Conservation (phyloP, 805 yeast species). For the Ogataea sp. region DNA sequence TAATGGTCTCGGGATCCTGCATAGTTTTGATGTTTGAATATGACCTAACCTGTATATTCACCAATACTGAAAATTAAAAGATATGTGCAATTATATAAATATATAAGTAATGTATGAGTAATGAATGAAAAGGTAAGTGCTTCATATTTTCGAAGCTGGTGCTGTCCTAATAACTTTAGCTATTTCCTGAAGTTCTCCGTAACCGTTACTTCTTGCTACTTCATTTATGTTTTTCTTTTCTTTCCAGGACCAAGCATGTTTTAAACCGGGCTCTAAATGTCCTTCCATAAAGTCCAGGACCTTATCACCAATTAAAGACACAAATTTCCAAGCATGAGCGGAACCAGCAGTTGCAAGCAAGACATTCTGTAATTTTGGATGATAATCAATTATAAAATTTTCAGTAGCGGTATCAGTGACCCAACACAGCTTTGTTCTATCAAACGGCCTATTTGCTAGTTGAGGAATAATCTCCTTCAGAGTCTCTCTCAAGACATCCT, state of each 20-base stretch:
- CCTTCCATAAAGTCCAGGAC: constrained; percentile 15
- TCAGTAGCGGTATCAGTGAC: constrained; percentile 17
- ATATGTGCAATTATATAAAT: neutral
- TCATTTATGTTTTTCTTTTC: constrained; percentile 8
- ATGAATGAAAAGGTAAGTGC: neutral
- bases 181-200: neutral
- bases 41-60: no score
- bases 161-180: neutral
- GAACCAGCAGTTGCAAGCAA: constrained; percentile 20
- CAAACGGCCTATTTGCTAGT: constrained; percentile 15
- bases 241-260: constrained; percentile 15
- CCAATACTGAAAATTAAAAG: neutral
- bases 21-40: no score
- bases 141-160: neutral
- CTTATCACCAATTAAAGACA: constrained; percentile 18
- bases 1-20: neutral
- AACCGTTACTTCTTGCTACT: neutral
- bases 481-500: constrained; percentile 11
- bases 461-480: constrained; percentile 17
- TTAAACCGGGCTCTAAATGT: constrained; percentile 10
- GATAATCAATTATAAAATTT: constrained; percentile 16
- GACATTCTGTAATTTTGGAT: constrained; percentile 14
- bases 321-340: constrained; percentile 22
- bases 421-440: constrained; percentile 20
- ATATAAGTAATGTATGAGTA: neutral